Base-by-base conservation (phyloP, 176 grass and related monocot genomes). In the Dactylis glomerata region DNA sequence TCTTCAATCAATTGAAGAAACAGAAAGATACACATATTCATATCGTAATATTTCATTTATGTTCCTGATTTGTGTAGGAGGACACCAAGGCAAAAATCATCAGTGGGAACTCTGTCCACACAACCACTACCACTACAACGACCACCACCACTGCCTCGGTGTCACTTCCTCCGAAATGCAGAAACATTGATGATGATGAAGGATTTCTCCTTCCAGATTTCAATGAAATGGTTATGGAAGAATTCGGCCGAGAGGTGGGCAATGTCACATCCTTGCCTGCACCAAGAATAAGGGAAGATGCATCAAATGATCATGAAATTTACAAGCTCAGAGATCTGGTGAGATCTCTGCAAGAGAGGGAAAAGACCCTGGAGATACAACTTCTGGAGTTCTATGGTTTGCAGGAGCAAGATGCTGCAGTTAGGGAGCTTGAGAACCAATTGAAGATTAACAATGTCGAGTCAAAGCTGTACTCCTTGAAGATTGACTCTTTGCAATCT, bases 361-460 rank as follows among this genome's bases (percentile, higher is more conserved):
- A 94, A 51, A 96, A 84, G 73, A 89, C 80, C 20, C 90, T 99
- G 10, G 93, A 94, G 83, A 81, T 89, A 46, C 91, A 99, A 78
- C 76, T 94, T 62, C 40, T 87, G 54, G 82, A 96, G 51, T 91
- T 77, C 33, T 89, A 80, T 8, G 89, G 88, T 79, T 88, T 96
- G 79, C 86, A 94, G 86, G 96, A 96, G 73, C 93, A 91, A 79
- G 88, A 92, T 67, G 80, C 76, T 68, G 77, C 88, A 5, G 73
- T 96, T 80, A 90, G 79, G 73, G 89, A 96, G 88, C 93, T 99
- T 76, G 84, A 94, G 89, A 99, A 87, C 83, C 93, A 96, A 59
- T 52, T 94, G 27, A 94, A 92, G 88, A 88, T 99, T 78, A 94
- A 84, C 75, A 92, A 59, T 52, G 90, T 92, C 1, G 91, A 99